phyloP scores from a whole-genome alignment of 257 asterid genomes.

The Petrea volubilis region DNA sequence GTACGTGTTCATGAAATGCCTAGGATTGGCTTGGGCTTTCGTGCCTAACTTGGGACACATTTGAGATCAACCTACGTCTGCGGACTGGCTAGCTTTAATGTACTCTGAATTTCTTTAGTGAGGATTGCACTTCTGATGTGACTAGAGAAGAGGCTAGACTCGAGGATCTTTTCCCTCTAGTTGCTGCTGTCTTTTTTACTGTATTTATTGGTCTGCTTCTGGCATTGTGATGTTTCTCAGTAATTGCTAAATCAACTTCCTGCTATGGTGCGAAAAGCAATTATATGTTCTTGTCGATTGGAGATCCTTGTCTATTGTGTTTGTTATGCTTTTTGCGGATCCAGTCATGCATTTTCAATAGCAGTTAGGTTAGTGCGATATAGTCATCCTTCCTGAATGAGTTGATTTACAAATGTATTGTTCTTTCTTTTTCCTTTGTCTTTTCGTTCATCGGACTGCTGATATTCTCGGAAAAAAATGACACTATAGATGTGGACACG shows the following conservation, averaged over 20 bases:
- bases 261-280: background rate
- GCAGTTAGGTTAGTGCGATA: too few relatives aligned
- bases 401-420: too few relatives aligned
- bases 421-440: too few relatives aligned
- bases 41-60: background rate
- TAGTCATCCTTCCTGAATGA: too few relatives aligned
- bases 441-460: too few relatives aligned
- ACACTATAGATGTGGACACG: slow-evolving; percentile 58
- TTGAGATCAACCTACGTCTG: background rate
- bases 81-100: background rate
- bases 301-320: too few relatives aligned
- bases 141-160: background rate
- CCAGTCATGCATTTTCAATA: too few relatives aligned
- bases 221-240: background rate
- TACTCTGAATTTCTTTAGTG: background rate
- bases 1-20: background rate
- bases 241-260: background rate
- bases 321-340: background rate
- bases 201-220: background rate
- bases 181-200: background rate
- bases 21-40: background rate
- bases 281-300: too few relatives aligned
- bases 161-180: background rate
- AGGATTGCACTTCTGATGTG: background rate
- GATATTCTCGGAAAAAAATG: background rate